Base-by-base conservation (phyloP, 331 rosid genomes). In the Saraca asoca region DNA sequence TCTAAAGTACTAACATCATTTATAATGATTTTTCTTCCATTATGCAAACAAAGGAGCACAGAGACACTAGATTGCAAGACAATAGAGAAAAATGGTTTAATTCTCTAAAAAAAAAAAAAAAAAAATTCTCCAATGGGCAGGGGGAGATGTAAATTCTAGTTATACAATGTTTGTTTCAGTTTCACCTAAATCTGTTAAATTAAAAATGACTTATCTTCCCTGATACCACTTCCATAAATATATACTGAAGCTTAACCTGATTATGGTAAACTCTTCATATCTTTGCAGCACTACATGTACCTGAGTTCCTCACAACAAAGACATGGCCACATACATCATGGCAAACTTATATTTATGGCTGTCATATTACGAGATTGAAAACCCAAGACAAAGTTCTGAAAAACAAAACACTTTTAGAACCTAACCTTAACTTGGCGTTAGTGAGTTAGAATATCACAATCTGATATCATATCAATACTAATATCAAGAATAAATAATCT, bases 121-220 rank as follows among this genome's bases (percentile, higher is more conserved):
- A 73, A 34, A 39, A 20, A 46, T 42, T 55, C 35, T 52, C 55
- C 66, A 71, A 44, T 39, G 16, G 24, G 62, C 66, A 66, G 13
- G 8, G 53, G 19, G 0, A 48, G 41, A 67, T 19, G 7, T 46
- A 35, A 19, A 58, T 49, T 44, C 45, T 19, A 14, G 8, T 54
- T 39, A 39, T 24, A 29, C 59, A 61, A 51, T 31, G 33, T 31
- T 64, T 59, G 53, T 64, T 29, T 39, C 60, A 11, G 44, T 33
- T 63, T 63, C 57, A 53, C 35, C 52, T 31, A 65, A 62, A 61
- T 62, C 34, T 29, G 19, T 48, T 56, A 44, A 56, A 35, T 57
- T 15, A 51, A 37, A 50, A 52, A 43, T 52, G 43, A 33, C 65
- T 46, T 63, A 45, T 37, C 55, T 17, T 14, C 52, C 33, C 35